phyloP scores from a whole-genome alignment of 1,284 basidiomycete species.

The Cutaneotrichosporon curvatum region DNA sequence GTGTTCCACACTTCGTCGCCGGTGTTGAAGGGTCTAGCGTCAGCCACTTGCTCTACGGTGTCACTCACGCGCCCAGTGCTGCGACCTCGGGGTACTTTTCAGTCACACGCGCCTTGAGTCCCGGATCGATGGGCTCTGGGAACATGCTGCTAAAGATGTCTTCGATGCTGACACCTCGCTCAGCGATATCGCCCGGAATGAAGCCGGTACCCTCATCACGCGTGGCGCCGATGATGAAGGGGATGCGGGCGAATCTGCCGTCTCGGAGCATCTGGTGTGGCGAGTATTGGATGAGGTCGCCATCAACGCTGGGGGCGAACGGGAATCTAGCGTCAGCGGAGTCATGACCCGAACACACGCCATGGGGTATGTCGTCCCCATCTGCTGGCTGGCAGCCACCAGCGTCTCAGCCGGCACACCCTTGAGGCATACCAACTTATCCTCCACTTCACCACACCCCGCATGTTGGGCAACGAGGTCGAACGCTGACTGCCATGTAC shows the following conservation, averaged over 20 bases:
- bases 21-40: constrained; percentile 27
- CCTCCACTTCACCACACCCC: neutral
- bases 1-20: constrained; percentile 39
- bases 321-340: neutral
- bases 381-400: constrained; percentile 18
- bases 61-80: constrained; percentile 14
- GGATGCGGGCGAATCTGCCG: constrained; percentile 35
- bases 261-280: constrained; percentile 32
- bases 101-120: constrained; percentile 18
- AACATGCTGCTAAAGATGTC: constrained; percentile 18
- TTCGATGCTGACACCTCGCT: neutral
- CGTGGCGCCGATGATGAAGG: constrained; percentile 43
- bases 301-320: constrained; percentile 35
- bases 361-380: neutral
- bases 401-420: constrained; percentile 23
- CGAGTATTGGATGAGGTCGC: constrained; percentile 35
- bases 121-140: constrained; percentile 11
- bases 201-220: constrained; percentile 28
- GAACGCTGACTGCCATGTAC: constrained; percentile 32
- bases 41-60: constrained; percentile 2
- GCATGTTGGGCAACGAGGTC: constrained; percentile 6
- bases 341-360: neutral
- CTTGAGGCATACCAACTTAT: constrained; percentile 29
- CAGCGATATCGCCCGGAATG: neutral
- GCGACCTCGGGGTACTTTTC: constrained; percentile 29